A percentile compares a stretch with the other conserved stretches of the same genome.
phyloP scores from a whole-genome alignment of 2,329 filamentous ascomycete species.

The Albophoma yamanashiensis region DNA sequence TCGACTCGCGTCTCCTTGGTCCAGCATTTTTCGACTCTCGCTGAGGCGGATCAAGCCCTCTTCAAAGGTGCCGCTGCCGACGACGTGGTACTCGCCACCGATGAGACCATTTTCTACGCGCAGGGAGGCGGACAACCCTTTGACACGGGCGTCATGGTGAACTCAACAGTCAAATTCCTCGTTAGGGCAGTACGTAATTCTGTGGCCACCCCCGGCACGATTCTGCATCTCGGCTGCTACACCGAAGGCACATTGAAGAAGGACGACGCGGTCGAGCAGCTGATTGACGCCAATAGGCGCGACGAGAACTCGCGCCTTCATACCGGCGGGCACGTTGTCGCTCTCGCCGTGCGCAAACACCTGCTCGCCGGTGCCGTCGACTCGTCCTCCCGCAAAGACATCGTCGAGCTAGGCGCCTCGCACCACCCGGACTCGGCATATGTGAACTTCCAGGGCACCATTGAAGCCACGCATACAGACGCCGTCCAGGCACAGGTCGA shows the following conservation, averaged over 20 bases:
- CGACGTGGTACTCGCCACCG: conserved; percentile 45
- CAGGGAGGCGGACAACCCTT: conserved; percentile 65
- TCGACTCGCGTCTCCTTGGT: conserved; percentile 28
- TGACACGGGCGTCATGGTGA: conserved; percentile 51
- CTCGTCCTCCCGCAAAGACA: conserved; percentile 22
- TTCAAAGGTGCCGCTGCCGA: conserved; percentile 44
- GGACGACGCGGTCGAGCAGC: conserved; percentile 42
- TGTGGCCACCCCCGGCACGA: not conserved
- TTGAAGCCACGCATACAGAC: conserved; percentile 50
- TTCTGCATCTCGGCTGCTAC: not conserved
- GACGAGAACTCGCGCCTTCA: conserved; percentile 55
- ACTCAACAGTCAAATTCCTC: conserved; percentile 16
- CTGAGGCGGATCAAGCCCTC: conserved; percentile 38
- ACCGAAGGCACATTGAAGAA: conserved; percentile 14
- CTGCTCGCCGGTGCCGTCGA: conserved; percentile 25
- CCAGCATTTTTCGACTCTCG: conserved; percentile 34
- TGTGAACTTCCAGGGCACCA: conserved; percentile 56
- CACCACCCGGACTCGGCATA: conserved; percentile 57
- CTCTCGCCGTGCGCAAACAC: conserved; percentile 46
- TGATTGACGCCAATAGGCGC: conserved; percentile 48
- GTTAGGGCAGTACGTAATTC: not conserved
- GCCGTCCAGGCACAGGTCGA: conserved; percentile 50
- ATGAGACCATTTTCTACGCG: conserved; percentile 59
- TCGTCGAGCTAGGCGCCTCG: conserved; percentile 48
- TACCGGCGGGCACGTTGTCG: conserved; percentile 62